A percentile compares a stretch with the other conserved stretches of the same genome.
phyloP scores from a whole-genome alignment of 768 basidiomycete species.

The Galerina sulciceps region DNA sequence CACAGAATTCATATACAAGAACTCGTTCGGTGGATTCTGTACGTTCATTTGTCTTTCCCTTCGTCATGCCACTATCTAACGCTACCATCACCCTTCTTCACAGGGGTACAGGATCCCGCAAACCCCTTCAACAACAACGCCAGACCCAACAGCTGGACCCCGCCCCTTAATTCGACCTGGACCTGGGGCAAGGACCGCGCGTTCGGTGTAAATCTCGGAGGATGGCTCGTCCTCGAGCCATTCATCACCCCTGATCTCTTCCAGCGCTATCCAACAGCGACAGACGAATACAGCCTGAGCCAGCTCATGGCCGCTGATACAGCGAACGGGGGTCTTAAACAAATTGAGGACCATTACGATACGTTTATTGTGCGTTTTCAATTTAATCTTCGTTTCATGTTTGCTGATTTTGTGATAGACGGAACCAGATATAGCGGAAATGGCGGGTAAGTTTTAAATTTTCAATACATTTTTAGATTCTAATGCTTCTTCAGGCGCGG shows the following conservation, averaged over 20 bases:
- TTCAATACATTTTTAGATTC: neutral
- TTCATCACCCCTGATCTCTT: conserved; percentile 70
- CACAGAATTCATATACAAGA: conserved; percentile 68
- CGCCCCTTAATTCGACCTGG: conserved; percentile 72
- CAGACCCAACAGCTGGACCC: too few relatives aligned
- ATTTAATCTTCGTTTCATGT: neutral
- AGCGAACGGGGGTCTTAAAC: too few relatives aligned
- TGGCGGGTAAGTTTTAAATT: conserved; percentile 69
- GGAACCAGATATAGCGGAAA: conserved; percentile 84
- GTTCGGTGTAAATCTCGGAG: conserved; percentile 72
- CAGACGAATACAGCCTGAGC: conserved; percentile 73
- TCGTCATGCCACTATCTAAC: neutral
- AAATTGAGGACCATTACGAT: conserved; percentile 75
- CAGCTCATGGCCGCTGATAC: conserved; percentile 67
- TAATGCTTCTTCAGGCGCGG: conserved; percentile 48
- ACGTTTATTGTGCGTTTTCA: conserved; percentile 71
- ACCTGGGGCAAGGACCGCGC: conserved; percentile 61
- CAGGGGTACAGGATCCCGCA: conserved; percentile 63
- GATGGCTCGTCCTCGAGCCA: conserved; percentile 75
- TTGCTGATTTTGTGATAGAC: conserved; percentile 47
- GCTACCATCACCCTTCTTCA: neutral
- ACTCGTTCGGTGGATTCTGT: conserved; percentile 73
- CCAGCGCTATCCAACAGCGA: conserved; percentile 56
- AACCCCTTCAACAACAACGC: conserved; percentile 75
- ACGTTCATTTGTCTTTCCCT: conserved; percentile 3